A percentile compares a stretch with the other conserved stretches of the same genome.
phyloP scores from a whole-genome alignment of 1,139 yeast genomes.

The Fermentozyma sake region DNA sequence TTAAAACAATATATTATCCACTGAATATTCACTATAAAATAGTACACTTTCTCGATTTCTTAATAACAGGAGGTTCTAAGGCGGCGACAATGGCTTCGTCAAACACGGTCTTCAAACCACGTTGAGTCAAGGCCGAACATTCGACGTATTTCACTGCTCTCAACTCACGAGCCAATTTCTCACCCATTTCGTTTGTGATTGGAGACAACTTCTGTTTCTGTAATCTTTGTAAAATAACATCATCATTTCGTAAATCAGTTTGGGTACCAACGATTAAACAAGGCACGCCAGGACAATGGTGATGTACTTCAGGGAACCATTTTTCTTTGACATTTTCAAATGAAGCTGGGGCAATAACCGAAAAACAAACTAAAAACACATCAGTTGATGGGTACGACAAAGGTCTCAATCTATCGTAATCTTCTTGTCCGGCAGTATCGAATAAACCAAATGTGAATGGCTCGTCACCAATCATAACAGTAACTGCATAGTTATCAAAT shows the following conservation, averaged over 20 bases:
- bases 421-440: constrained; percentile 99
- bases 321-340: constrained; percentile 96
- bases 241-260: constrained; percentile 90
- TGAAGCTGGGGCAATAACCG: constrained; percentile 95
- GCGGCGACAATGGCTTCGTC: constrained; percentile 98
- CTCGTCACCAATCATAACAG: constrained; percentile 98
- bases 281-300: constrained; percentile 97
- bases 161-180: constrained; percentile 85
- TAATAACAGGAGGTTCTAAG: constrained; percentile 83
- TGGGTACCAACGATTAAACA: constrained; percentile 95
- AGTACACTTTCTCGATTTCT: constrained; percentile 79
- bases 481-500: constrained; percentile 95
- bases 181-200: constrained; percentile 83
- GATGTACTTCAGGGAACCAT: constrained; percentile 98
- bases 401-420: constrained; percentile 95
- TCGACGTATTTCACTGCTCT: constrained; percentile 95
- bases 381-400: constrained; percentile 95
- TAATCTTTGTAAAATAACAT: constrained; percentile 81
- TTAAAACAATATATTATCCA: background rate
- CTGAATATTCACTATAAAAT: constrained; percentile 9
- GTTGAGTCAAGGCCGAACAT: constrained; percentile 96
- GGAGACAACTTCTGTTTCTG: constrained; percentile 89
- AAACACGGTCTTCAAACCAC: constrained; percentile 91
- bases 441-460: constrained; percentile 94
- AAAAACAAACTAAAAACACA: constrained; percentile 90